phyloP scores from a whole-genome alignment of 768 basidiomycete species.

The Naganishia onofrii region DNA sequence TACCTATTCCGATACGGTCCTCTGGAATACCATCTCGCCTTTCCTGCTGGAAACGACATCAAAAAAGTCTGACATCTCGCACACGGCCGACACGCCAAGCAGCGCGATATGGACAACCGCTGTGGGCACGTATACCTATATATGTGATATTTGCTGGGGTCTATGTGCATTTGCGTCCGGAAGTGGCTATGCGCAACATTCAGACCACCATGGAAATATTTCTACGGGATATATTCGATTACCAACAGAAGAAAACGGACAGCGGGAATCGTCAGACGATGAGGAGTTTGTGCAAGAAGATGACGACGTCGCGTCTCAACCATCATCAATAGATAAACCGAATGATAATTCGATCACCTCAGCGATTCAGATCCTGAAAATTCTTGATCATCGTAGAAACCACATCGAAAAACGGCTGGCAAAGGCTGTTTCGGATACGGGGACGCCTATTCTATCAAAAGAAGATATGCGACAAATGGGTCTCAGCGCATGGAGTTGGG shows the following conservation, averaged over 20 bases:
- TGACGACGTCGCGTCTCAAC: neutral
- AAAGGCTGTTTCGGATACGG: conserved; percentile 13
- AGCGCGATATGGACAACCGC: conserved; percentile 31
- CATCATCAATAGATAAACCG: neutral
- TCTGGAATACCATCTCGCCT: conserved; percentile 38
- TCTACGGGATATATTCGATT: conserved; percentile 21
- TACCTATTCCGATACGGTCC: conserved; percentile 42
- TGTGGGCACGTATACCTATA: conserved; percentile 37
- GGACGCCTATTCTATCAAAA: conserved; percentile 15
- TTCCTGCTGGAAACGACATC: conserved; percentile 19
- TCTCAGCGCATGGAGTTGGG: conserved; percentile 29
- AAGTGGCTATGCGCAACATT: neutral
- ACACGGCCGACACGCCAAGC: conserved; percentile 4
- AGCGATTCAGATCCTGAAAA: conserved; percentile 10
- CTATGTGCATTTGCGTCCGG: conserved; percentile 48
- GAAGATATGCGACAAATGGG: conserved; percentile 27
- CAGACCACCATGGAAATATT: neutral
- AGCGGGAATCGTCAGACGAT: neutral
- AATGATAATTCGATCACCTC: neutral
- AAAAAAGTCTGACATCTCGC: neutral
- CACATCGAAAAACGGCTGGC: conserved; percentile 8
- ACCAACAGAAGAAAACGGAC: conserved; percentile 6
- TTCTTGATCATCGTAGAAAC: conserved; percentile 9
- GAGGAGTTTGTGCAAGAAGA: neutral
- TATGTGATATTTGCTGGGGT: conserved; percentile 47